These are phyloP conservation scores for Yamadazyma aaseri DNA, from an alignment of 1,139 yeast species.

Conservation along the genomic window DNA sequence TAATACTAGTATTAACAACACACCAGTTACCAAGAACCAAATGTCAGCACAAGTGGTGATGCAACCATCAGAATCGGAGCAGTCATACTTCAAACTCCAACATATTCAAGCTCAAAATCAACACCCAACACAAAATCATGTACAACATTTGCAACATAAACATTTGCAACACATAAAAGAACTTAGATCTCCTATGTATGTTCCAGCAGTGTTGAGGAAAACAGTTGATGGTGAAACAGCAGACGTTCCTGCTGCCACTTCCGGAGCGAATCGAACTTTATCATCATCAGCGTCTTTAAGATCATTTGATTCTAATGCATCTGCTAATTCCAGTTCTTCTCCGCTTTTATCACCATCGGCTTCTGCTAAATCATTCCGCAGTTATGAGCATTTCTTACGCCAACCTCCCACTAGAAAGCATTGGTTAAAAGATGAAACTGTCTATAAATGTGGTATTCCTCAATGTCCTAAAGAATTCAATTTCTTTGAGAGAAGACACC, in stretches of 20 bases:
- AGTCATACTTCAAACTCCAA: conserved; percentile 6
- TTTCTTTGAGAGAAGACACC: conserved; percentile 85
- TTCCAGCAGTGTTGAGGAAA: conserved; percentile 84
- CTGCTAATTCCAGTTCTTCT: conserved; percentile 27
- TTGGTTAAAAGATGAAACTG: conserved; percentile 74
- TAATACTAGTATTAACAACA: not conserved
- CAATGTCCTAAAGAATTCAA: conserved; percentile 63
- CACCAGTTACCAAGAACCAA: no score
- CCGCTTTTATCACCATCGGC: conserved; percentile 14
- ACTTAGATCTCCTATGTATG: conserved; percentile 80
- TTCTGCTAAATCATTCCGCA: conserved; percentile 12
- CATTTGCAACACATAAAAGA: conserved; percentile 58
- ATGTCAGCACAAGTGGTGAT: not conserved
- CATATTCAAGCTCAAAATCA: conserved; percentile 7
- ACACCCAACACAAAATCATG: conserved; percentile 1
- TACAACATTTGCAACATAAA: conserved; percentile 5
- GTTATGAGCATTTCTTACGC: conserved; percentile 28
- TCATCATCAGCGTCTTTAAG: conserved; percentile 28
- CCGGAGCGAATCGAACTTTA: conserved; percentile 14
- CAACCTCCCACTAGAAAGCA: conserved; percentile 64
- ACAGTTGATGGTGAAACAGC: conserved; percentile 17
- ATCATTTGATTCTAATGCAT: conserved; percentile 37
- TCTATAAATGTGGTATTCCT: conserved; percentile 57
- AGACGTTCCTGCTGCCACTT: conserved; percentile 2
- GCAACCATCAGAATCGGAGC: conserved; percentile 13